These are phyloP conservation scores for Pyrenochaeta sp. DNA, from an alignment of 2,329 filamentous ascomycete species.

Conservation along the genomic window DNA sequence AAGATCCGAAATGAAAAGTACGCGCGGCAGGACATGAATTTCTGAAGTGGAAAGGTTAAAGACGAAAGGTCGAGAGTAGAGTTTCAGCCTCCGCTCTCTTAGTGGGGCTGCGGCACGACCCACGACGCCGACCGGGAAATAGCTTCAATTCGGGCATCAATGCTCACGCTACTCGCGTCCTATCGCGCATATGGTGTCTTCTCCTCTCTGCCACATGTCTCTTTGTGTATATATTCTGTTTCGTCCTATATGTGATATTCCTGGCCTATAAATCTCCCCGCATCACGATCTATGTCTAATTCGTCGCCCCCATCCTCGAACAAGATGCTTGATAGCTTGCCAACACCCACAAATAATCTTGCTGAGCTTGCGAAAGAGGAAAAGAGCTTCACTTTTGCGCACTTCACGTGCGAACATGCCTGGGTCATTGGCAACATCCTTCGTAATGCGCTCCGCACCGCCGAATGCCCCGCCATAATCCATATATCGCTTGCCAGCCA, in stretches of 20 bases:
- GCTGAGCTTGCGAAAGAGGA: conserved; percentile 53
- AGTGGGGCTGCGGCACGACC: conserved; percentile 19
- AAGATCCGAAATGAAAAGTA: neutral
- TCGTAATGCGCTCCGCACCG: conserved; percentile 67
- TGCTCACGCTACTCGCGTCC: conserved; percentile 3
- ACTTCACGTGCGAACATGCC: conserved; percentile 71
- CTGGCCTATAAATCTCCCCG: neutral
- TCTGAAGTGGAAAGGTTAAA: neutral
- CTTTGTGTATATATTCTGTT: neutral
- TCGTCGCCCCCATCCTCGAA: conserved; percentile 1
- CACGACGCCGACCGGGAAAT: conserved; percentile 2
- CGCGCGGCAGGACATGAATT: neutral
- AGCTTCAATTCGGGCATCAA: conserved; percentile 3
- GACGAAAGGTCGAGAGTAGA: neutral
- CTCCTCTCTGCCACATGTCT: conserved; percentile 9
- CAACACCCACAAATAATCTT: conserved; percentile 48
- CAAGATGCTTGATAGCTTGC: conserved; percentile 34
- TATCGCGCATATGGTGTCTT: conserved; percentile 7
- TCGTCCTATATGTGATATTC: neutral
- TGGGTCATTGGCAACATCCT: conserved; percentile 72
- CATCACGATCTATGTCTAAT: neutral
- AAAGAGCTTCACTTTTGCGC: conserved; percentile 54
- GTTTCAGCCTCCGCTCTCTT: neutral
- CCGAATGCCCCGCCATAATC: conserved; percentile 66
- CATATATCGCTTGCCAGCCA: conserved; percentile 71